Conservation (phyloP, 352 stramenopile species). For the Halophytophthora polymorphica region DNA sequence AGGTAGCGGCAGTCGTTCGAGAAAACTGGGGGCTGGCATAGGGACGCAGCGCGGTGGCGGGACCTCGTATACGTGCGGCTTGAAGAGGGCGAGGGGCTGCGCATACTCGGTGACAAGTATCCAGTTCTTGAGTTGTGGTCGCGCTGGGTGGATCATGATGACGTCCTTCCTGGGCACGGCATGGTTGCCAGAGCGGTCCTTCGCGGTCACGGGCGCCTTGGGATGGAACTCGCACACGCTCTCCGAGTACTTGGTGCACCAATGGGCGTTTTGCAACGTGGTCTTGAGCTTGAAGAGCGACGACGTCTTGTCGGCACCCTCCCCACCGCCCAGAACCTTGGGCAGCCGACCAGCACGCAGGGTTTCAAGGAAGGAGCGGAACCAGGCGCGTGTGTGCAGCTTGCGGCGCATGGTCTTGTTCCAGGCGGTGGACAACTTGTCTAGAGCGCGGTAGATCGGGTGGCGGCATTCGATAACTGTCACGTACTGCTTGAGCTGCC, state of each 20-base stretch:
- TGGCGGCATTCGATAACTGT: slow-evolving; percentile 88
- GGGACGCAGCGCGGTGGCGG: slow-evolving; percentile 79
- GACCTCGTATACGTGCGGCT: slow-evolving; percentile 81
- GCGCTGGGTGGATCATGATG: slow-evolving; percentile 62
- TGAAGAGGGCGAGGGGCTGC: slow-evolving; percentile 71
- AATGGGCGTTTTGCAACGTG: slow-evolving; percentile 73
- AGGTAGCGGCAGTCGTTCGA: slow-evolving; percentile 68
- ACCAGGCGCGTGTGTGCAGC: slow-evolving; percentile 83
- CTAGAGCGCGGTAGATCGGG: slow-evolving; percentile 86
- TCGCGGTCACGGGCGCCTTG: slow-evolving; percentile 75
- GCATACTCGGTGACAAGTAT: slow-evolving; percentile 64
- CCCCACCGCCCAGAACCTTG: slow-evolving; percentile 13
- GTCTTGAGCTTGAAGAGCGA: slow-evolving; percentile 83
- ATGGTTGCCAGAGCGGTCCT: slow-evolving; percentile 46
- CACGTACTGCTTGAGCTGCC: slow-evolving; percentile 83
- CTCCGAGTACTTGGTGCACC: slow-evolving; percentile 63
- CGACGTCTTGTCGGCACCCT: slow-evolving; percentile 27
- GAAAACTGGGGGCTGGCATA: slow-evolving; percentile 75
- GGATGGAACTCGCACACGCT: slow-evolving; percentile 63
- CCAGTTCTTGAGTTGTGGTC: slow-evolving; percentile 54
- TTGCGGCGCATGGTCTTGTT: slow-evolving; percentile 89
- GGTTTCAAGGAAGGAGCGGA: slow-evolving; percentile 88
- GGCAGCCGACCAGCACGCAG: slow-evolving; percentile 61
- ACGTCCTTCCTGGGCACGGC: slow-evolving; percentile 27
- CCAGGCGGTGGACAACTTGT: slow-evolving; percentile 47